phyloP scores from a whole-genome alignment of 768 basidiomycete genomes.

The Gyrodon lividus region DNA sequence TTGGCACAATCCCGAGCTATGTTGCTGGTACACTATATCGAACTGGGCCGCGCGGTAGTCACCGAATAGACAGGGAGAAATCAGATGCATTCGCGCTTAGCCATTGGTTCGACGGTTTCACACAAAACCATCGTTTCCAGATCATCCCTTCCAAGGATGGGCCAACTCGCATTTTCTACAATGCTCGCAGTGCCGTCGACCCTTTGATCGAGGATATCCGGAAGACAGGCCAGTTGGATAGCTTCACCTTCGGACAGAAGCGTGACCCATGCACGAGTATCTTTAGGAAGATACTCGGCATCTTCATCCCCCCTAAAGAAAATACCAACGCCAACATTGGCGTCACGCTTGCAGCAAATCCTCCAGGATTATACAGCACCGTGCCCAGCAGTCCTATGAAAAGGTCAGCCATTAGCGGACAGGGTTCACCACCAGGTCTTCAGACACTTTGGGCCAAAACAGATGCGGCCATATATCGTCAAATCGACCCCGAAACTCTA shows the following conservation, averaged over 20 bases:
- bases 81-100: conserved; percentile 10
- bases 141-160: conserved; percentile 11
- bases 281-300: not conserved
- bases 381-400: conserved; percentile 6
- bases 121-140: conserved; percentile 30
- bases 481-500: conserved; percentile 26
- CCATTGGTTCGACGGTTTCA: conserved; percentile 34
- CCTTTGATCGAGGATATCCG: conserved; percentile 12
- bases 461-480: conserved; percentile 19
- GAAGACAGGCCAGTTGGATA: not conserved
- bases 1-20: conserved; percentile 24
- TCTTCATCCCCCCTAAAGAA: not conserved
- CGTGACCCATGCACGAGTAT: conserved; percentile 6
- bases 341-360: conserved; percentile 2
- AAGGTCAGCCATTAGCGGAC: not conserved
- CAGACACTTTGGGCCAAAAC: conserved; percentile 23
- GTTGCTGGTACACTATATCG: conserved; percentile 28
- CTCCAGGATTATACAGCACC: conserved; percentile 9
- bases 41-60: conserved; percentile 27
- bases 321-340: conserved; percentile 1
- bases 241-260: conserved; percentile 3
- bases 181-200: conserved; percentile 18
- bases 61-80: conserved; percentile 6
- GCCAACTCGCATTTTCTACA: conserved; percentile 20
- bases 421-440: not conserved